Evolutionary conservation across 1,284 basidiomycete species (phyloP), one percentile per base, ranked within the genome.

Genomic region (Bothia castanella): DNA sequence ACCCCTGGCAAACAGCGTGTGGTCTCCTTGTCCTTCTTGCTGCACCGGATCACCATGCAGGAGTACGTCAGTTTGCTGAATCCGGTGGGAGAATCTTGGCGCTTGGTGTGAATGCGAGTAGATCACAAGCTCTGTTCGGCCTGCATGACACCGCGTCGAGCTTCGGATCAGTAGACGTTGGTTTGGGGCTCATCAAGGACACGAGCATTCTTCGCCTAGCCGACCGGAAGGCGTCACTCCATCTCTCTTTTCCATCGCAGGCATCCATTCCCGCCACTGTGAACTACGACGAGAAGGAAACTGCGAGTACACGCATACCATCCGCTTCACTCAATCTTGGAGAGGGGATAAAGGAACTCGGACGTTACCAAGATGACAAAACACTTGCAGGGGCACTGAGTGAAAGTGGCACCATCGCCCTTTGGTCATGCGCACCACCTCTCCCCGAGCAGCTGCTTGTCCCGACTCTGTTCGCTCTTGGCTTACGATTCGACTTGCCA

Each of bases 21-120:
- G 85, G 85, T 5, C 74, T 94, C 2, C 77, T 96, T 7, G 85
- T 92, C 42, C 71, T 95, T 49, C 89, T 88, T 2, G 79, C 78
- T 61, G 71, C 73, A 40, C 74, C 79, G 12, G 62, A 77, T 34
- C 70, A 76, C 5, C 71, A 74, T 59, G 45, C 68, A 40, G 68
- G 74, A 5, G 81, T 95, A 45, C 75, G 74, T 45, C 72, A 72
- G 12, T 96, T 81, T 58, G 79, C 90, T 10, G 73, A 82, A 42
- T 60, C 71, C 7, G 89, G 93, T 1, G 94, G 94, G 4, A 69
- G 70, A 27, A 83, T 82, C 54, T 66, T 92, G 8, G 83, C 81
- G 7, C 74, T 92, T 20, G 85, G 83, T 48, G 82, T 80, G 5
- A 78, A 80, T 19, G 55, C 54, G 12, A 58, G 19, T 23, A 49